These are phyloP conservation scores for Tolypocladium endophyticum DNA, from an alignment of 2,329 filamentous ascomycete genomes.

Conservation along the genomic window DNA sequence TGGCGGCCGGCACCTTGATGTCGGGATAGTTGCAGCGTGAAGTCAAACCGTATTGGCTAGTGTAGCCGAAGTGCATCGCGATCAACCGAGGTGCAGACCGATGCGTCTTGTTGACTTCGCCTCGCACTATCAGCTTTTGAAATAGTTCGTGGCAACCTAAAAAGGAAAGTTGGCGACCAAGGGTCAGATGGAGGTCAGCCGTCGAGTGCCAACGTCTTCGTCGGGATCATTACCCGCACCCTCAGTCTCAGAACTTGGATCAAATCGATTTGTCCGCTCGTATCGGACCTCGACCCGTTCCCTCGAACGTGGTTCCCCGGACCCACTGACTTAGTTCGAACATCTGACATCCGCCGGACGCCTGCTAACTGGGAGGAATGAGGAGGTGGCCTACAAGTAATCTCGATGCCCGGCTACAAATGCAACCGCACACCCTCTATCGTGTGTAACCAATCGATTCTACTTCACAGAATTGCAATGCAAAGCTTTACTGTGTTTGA, in stretches of 20 bases:
- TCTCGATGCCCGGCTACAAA: neutral
- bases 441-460: neutral
- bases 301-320: neutral
- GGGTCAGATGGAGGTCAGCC: neutral
- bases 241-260: neutral
- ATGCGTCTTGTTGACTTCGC: neutral
- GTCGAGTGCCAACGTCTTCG: neutral
- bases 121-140: neutral
- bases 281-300: neutral
- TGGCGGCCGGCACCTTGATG: neutral
- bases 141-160: neutral
- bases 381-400: neutral
- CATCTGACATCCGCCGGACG: neutral
- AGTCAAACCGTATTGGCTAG: neutral
- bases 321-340: neutral
- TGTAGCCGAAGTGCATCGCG: neutral
- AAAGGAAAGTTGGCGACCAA: no score
- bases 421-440: neutral
- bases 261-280: neutral
- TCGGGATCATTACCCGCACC: neutral
- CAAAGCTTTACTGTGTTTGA: neutral
- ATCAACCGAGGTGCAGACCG: neutral
- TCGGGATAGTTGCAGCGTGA: neutral
- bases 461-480: neutral
- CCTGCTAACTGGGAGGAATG: neutral